These are phyloP conservation scores for Suillus clintonianus DNA, from an alignment of 768 basidiomycete species.

Conservation along the genomic window DNA sequence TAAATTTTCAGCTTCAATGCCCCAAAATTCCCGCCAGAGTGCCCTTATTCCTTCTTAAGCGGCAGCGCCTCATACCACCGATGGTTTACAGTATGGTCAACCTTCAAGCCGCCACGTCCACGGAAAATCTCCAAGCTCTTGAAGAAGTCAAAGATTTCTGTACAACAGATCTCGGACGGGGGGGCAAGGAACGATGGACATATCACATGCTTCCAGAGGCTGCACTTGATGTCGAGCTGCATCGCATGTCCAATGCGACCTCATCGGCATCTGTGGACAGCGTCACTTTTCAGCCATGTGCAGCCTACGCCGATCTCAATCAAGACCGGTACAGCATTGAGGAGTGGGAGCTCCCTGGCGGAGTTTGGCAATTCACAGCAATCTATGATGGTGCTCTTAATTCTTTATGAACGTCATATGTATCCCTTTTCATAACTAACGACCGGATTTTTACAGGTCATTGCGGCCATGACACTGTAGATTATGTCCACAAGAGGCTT, in stretches of 20 bases:
- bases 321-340: conserved; percentile 46
- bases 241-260: conserved; percentile 36
- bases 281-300: conserved; percentile 47
- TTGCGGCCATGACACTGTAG: conserved; percentile 49
- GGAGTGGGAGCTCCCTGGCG: conserved; percentile 41
- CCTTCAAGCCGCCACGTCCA: conserved; percentile 45
- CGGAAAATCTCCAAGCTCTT: conserved; percentile 50
- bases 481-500: conserved; percentile 42
- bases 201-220: conserved; percentile 49
- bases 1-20: neutral
- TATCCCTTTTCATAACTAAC: conserved; percentile 12
- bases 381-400: conserved; percentile 44
- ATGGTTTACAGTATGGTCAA: conserved; percentile 40
- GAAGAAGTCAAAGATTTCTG: conserved; percentile 55
- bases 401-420: conserved; percentile 1
- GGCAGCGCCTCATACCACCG: neutral
- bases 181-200: conserved; percentile 53
- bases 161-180: conserved; percentile 54
- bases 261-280: conserved; percentile 37
- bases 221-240: conserved; percentile 40
- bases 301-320: conserved; percentile 33
- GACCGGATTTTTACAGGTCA: conserved; percentile 38
- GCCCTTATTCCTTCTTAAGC: neutral
- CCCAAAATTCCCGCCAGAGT: neutral
- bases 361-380: conserved; percentile 46